Evolutionary conservation across 306 rosid species (phyloP).

Genomic region (Cucumis melo): DNA sequence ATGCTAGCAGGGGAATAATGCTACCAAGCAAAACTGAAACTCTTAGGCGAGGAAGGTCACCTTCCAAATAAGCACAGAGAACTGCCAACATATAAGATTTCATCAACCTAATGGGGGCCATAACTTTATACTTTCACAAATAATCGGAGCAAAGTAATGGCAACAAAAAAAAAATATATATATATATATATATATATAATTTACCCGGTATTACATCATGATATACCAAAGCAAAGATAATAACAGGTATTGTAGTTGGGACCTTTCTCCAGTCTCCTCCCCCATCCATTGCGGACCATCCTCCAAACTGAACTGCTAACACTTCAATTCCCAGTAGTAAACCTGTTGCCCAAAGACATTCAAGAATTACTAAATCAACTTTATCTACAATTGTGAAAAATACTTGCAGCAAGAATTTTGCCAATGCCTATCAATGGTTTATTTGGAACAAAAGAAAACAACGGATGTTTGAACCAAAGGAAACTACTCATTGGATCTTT

Average conservation of each 20-base stretch:
- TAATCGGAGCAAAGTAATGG: background rate
- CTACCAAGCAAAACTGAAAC: slow-evolving; percentile 52
- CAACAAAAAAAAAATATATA: background rate
- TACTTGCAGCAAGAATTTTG: background rate
- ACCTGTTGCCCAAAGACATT: slow-evolving; percentile 24
- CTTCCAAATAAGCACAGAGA: slow-evolving; percentile 67
- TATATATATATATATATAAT: too few relatives aligned
- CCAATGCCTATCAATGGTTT: too few relatives aligned
- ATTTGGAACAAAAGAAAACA: too few relatives aligned
- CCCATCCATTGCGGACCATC: slow-evolving; percentile 41
- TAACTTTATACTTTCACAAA: background rate
- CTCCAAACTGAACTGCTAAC: slow-evolving; percentile 34
- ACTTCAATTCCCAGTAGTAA: slow-evolving; percentile 47
- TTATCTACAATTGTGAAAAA: background rate
- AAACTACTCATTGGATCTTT: too few relatives aligned
- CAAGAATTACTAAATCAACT: background rate
- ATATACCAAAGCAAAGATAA: slow-evolving; percentile 51
- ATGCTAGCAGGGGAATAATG: slow-evolving; percentile 42
- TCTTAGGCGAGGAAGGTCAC: slow-evolving; percentile 43
- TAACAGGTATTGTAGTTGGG: slow-evolving; percentile 42
- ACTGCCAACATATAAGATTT: slow-evolving; percentile 30
- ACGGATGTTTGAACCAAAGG: too few relatives aligned
- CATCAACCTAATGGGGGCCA: background rate
- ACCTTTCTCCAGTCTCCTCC: slow-evolving; percentile 42
- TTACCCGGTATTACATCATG: slow-evolving; percentile 66